Evolutionary conservation across 1,139 yeast species (phyloP), one percentile per base, ranked within the genome.

Genomic region (Saccharomycopsis hybrid): DNA sequence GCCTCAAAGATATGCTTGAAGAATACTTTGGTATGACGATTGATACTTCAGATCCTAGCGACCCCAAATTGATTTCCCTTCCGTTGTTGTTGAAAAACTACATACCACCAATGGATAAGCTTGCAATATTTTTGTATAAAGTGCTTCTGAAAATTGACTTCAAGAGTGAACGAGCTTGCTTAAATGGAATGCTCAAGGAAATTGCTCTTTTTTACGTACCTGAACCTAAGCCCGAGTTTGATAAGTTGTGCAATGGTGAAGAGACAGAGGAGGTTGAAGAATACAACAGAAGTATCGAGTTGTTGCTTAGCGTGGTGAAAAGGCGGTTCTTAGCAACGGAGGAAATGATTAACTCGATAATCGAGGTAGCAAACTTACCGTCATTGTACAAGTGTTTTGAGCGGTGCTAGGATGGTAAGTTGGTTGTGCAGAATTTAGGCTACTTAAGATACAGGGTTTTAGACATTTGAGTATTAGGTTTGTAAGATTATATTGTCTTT

Each of bases 361-460:
- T 86, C 2, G 96, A 92, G 63, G 79, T 94, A 41, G 97, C 98
- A 0, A 90, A 85, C 62, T 68, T 94, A 40, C 97, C 97, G 0
- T 96, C 96, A 0, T 68, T 94, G 50, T 94, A 94, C 65, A 78
- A 74, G 59, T 95, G 94, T 3, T 92, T 92, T 70, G 99, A 92
- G 67, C 73, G 98, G 61, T 92, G 98, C 62, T 89, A 57, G 61
- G 4, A 13, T 61, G n/a, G n/a, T n/a, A n/a, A n/a, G n/a, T n/a
- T n/a, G n/a, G n/a, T n/a, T n/a, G n/a, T n/a, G n/a, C n/a, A n/a
- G n/a, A n/a, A n/a, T n/a, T n/a, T n/a, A n/a, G n/a, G n/a, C n/a
- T n/a, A n/a, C n/a, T n/a, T n/a, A n/a, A n/a, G n/a, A n/a, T n/a
- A n/a, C n/a, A n/a, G n/a, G n/a, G n/a, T n/a, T n/a, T n/a, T n/a